Conservation (phyloP, 768 basidiomycete genomes). For the Trichaptum fuscoviolaceum region DNA sequence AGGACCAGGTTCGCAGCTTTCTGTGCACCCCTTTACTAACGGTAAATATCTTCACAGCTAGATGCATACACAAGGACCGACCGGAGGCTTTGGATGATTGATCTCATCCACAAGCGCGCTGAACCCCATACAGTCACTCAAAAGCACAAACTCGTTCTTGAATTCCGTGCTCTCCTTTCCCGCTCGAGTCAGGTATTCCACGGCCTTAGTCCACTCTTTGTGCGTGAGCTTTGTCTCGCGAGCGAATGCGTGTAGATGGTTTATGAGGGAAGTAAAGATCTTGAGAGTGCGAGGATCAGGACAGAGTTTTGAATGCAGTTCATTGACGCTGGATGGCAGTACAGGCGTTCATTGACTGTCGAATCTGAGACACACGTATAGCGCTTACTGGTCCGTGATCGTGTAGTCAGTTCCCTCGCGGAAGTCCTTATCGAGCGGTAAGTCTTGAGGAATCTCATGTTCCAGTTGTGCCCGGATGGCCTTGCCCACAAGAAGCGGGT, state of each 20-base stretch:
- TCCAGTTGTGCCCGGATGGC: constrained; percentile 31
- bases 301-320: constrained; percentile 24
- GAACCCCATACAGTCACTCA: constrained; percentile 34
- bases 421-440: constrained; percentile 30
- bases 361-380: not conserved
- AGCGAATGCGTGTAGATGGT: constrained; percentile 33
- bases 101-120: constrained; percentile 34
- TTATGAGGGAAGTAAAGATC: constrained; percentile 26
- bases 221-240: constrained; percentile 32
- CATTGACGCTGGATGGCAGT: constrained; percentile 17
- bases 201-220: constrained; percentile 31
- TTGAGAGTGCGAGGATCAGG: constrained; percentile 25
- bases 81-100: constrained; percentile 28
- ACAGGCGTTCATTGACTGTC: not conserved
- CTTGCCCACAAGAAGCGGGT: constrained; percentile 27
- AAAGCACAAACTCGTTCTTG: constrained; percentile 36
- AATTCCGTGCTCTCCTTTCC: constrained; percentile 34
- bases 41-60: not conserved
- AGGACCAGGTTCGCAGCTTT: constrained; percentile 30
- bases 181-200: constrained; percentile 32
- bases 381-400: constrained; percentile 25
- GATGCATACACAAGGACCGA: constrained; percentile 10
- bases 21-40: constrained; percentile 22
- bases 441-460: constrained; percentile 26
- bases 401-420: constrained; percentile 28